phyloP scores from a whole-genome alignment of 495 filamentous ascomycete species.

The Astrothelium subdiscretum region DNA sequence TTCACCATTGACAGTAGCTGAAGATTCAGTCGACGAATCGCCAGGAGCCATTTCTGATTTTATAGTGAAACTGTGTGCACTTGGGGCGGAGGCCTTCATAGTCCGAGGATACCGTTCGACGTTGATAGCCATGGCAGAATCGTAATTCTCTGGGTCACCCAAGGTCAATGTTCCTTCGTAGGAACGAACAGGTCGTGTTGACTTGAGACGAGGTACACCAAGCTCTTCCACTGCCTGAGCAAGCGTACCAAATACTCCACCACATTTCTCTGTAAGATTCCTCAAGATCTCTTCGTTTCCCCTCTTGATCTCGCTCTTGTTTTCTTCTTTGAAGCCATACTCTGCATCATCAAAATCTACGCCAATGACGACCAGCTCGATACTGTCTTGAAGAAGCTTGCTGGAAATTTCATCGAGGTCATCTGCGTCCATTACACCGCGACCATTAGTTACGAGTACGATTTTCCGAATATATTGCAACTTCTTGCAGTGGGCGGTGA shows the following conservation, averaged over 20 bases:
- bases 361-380: constrained; percentile 70
- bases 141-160: constrained; percentile 61
- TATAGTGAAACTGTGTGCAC: constrained; percentile 63
- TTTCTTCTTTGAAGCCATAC: constrained; percentile 86
- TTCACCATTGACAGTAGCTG: constrained; percentile 35
- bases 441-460: constrained; percentile 72
- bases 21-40: constrained; percentile 36
- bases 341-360: constrained; percentile 91
- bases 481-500: constrained; percentile 66
- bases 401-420: constrained; percentile 52
- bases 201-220: constrained; percentile 66
- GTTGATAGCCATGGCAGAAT: constrained; percentile 68
- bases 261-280: constrained; percentile 52
- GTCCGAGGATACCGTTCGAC: constrained; percentile 86
- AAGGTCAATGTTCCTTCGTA: constrained; percentile 75
- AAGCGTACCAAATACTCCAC: constrained; percentile 69
- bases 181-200: constrained; percentile 53
- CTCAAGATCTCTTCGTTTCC: constrained; percentile 58
- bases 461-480: constrained; percentile 82
- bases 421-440: constrained; percentile 54
- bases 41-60: constrained; percentile 35
- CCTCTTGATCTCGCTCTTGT: constrained; percentile 48
- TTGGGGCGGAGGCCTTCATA: constrained; percentile 56
- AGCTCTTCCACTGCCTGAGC: constrained; percentile 70
- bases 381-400: constrained; percentile 61